Conservation (phyloP, 202 grass and related monocot genomes). For the Schoenoplectus triqueter region DNA sequence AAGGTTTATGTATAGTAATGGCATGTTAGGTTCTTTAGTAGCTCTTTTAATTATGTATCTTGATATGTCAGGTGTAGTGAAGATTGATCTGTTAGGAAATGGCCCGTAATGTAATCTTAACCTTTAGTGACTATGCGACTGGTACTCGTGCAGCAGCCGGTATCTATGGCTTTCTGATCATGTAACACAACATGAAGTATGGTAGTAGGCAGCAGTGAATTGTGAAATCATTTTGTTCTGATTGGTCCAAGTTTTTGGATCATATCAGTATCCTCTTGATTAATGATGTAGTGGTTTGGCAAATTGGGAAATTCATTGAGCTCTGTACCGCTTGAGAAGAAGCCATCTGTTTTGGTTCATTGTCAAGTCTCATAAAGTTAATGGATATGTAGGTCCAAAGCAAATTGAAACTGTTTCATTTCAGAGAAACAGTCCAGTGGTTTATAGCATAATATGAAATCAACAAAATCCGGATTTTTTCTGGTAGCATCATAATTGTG, state of each 20-base stretch:
- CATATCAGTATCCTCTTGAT: neutral
- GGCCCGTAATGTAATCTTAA: conserved; percentile 3
- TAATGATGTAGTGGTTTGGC: neutral
- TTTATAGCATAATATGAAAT: too few species aligned
- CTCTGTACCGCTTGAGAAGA: neutral
- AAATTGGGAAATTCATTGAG: neutral
- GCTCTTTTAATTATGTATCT: neutral
- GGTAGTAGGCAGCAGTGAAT: neutral
- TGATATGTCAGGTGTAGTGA: neutral
- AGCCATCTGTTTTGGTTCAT: neutral
- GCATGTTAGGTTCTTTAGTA: neutral
- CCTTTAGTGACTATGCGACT: neutral
- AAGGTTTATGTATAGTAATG: neutral
- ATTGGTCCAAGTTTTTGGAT: neutral
- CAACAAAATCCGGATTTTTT: too few species aligned
- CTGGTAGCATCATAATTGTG: neutral
- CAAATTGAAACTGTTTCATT: neutral
- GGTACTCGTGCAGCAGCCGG: neutral
- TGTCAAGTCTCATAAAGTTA: too few species aligned
- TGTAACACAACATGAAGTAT: neutral
- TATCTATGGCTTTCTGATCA: neutral
- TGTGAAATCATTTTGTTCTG: neutral
- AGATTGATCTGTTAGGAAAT: conserved; percentile 16
- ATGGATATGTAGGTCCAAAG: too few species aligned
- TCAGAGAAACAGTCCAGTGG: neutral